A percentile compares a stretch with the other conserved stretches of the same genome.
Evolutionary conservation across 2,329 filamentous ascomycete species (phyloP).

Genomic region (Nemania serpens): DNA sequence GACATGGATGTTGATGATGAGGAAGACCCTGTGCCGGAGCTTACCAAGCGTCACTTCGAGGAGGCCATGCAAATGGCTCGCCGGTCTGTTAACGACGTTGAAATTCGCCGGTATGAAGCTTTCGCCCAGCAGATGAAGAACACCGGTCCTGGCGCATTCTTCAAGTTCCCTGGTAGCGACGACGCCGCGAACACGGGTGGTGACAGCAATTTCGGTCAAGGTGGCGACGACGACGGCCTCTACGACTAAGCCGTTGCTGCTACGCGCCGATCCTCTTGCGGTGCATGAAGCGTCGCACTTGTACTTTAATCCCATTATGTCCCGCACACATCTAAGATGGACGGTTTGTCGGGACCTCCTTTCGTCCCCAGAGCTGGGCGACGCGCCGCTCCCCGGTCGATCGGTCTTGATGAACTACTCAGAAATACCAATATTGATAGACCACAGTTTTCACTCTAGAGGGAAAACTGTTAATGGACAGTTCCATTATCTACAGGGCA

Average conservation of each 20-base stretch:
- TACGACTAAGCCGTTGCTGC: conserved; percentile 77
- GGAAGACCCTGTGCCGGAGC: conserved; percentile 90
- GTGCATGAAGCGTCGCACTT: conserved; percentile 32
- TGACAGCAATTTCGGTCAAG: conserved; percentile 74
- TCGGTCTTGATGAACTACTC: conserved; percentile 6
- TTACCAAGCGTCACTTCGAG: conserved; percentile 96
- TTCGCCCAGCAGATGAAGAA: conserved; percentile 99
- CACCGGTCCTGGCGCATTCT: conserved; percentile 90
- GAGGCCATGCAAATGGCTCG: conserved; percentile 97
- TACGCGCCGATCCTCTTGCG: conserved; percentile 30
- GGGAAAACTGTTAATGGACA: conserved; percentile 21
- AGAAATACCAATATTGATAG: conserved; percentile 31
- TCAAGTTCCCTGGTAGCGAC: conserved; percentile 88
- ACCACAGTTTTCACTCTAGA: conserved; percentile 28
- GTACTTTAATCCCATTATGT: conserved; percentile 54
- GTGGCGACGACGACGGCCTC: conserved; percentile 93
- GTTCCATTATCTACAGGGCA: conserved; percentile 1
- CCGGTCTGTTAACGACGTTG: conserved; percentile 92
- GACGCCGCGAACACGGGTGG: conserved; percentile 68
- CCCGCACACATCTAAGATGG: conserved; percentile 10
- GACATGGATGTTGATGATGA: conserved; percentile 84
- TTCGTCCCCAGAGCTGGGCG: conserved; percentile 1
- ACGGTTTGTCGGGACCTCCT: not conserved
- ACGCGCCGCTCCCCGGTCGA: conserved; percentile 13
- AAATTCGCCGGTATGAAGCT: conserved; percentile 97